These are phyloP conservation scores for Yarrowia sp. DNA, from an alignment of 805 yeast genomes.

Conservation along the genomic window DNA sequence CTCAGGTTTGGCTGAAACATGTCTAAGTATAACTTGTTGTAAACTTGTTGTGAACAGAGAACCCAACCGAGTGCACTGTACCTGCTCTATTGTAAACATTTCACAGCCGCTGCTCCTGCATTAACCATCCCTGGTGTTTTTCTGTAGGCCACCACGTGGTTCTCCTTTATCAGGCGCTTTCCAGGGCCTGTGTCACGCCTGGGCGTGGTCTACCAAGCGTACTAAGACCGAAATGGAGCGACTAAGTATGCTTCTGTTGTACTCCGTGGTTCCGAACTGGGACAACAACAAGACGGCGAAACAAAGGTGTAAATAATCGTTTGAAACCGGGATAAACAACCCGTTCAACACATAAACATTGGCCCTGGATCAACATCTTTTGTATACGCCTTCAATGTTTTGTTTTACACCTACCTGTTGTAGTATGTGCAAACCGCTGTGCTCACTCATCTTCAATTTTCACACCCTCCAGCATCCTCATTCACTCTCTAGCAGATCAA, in stretches of 20 bases:
- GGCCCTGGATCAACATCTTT: too few species aligned
- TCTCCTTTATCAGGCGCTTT: slow-evolving; percentile 2
- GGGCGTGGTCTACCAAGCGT: background rate
- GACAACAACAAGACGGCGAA: slow-evolving; percentile 2
- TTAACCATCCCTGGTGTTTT: too few species aligned
- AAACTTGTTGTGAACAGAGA: too few species aligned
- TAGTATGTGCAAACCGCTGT: background rate
- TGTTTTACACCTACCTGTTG: background rate
- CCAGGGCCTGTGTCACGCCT: background rate
- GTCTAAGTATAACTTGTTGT: too few species aligned
- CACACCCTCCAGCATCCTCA: too few species aligned
- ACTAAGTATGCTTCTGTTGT: slow-evolving; percentile 2
- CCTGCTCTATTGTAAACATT: too few species aligned
- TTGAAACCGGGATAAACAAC: background rate
- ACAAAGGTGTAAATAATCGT: background rate
- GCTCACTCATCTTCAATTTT: background rate
- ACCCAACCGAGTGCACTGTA: too few species aligned
- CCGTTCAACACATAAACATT: too few species aligned
- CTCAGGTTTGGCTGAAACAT: too few species aligned
- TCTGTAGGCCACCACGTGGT: slow-evolving; percentile 4
- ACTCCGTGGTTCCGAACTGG: background rate
- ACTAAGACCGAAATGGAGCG: background rate
- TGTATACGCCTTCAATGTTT: background rate
- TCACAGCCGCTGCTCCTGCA: too few species aligned
- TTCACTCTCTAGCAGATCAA: background rate